Evolutionary conservation across 2,329 filamentous ascomycete genomes (phyloP).

Genomic region (Paecilomyces dactylethromorphus): DNA sequence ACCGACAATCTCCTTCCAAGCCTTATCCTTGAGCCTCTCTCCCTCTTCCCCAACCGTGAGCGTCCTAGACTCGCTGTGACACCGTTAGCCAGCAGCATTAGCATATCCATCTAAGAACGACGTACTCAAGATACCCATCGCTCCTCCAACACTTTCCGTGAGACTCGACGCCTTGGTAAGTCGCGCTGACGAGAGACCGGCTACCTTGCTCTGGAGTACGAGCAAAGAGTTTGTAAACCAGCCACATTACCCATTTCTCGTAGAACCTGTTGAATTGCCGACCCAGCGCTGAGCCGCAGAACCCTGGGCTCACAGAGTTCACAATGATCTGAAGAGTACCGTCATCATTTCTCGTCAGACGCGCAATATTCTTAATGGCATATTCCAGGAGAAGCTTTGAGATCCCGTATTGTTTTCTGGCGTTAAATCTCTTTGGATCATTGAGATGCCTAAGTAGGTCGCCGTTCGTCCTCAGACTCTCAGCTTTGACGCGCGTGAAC

Average conservation of each 20-base stretch:
- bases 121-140: conserved; percentile 26
- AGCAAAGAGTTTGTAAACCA: conserved; percentile 33
- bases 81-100: neutral
- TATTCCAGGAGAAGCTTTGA: conserved; percentile 40
- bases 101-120: conserved; percentile 3
- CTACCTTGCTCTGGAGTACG: conserved; percentile 39
- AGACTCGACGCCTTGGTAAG: conserved; percentile 34
- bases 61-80: conserved; percentile 12
- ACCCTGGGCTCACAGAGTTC: conserved; percentile 40
- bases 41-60: conserved; percentile 28
- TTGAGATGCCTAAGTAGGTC: conserved; percentile 30
- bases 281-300: conserved; percentile 36
- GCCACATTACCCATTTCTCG: conserved; percentile 25
- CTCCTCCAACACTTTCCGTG: conserved; percentile 40
- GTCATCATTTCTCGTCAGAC: conserved; percentile 20
- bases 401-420: conserved; percentile 31
- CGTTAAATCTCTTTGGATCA: conserved; percentile 19
- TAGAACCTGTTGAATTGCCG: conserved; percentile 33
- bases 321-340: conserved; percentile 35
- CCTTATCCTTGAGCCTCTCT: conserved; percentile 26
- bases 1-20: conserved; percentile 36
- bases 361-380: conserved; percentile 32
- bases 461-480: conserved; percentile 22
- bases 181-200: conserved; percentile 37
- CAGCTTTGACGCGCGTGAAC: conserved; percentile 24